Evolutionary conservation across 345 rosid genomes (phyloP), one percentile per base, ranked within the genome.

Genomic region (Barbarea vulgaris): DNA sequence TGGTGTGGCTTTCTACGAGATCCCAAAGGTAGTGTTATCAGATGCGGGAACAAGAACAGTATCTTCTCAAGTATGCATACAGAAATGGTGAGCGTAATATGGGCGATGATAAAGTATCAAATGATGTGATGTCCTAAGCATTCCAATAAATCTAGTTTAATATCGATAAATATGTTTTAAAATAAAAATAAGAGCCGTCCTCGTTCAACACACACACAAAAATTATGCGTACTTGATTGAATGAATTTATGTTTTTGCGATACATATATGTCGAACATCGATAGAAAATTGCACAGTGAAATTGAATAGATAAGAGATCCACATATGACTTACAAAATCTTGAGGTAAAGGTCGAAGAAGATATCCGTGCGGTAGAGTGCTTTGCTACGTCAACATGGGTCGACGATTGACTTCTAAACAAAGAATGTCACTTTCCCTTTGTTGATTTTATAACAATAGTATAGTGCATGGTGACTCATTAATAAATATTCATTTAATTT

Each of bases 331-430:
- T 10, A 13, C 3, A 51, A 10, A 10, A 21, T 22, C 6, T 51
- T 51, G 7, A 51, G 55, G 25, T 50, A 50, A 50, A 50, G 27
- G 27, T 4, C 36, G 36, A 27, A 27, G 41, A 22, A 55, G 48
- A 64, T 70, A 74, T 64, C 58, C 50, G 70, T 73, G 70, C 9
- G 56, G 64, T 42, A 64, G 65, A 73, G 64, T 54, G 77, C 24
- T 1, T 63, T 52, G 31, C 47, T 54, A 64, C 64, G 70, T 41
- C 70, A 41, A 41, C 19, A 41, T 73, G 36, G 15, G 57, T 73
- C 76, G 69, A 13, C 62, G 30, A 62, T 34, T 72, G 69, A 72
- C 61, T 72, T 39, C 30, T 72, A 51, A 5, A n/a, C 17, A 36
- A 55, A 44, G 36, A 64, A 30, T 63, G 47, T 64, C 30, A 74